Conservation (phyloP, 352 stramenopile genomes). For the Thalassiosira ordinaria region DNA sequence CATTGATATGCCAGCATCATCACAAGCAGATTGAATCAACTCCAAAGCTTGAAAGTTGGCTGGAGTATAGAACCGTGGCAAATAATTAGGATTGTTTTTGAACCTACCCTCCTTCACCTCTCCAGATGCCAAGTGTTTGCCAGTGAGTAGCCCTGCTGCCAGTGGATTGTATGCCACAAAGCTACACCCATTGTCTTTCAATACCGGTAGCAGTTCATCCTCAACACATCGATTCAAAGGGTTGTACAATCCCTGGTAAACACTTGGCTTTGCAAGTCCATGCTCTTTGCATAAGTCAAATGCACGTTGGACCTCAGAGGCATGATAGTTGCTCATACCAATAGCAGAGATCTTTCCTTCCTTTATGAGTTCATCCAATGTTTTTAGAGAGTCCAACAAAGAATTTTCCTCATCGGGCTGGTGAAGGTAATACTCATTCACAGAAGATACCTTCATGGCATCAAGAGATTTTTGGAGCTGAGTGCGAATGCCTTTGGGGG, state of each 20-base stretch:
- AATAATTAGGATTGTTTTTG: constrained; percentile 86
- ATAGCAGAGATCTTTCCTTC: constrained; percentile 77
- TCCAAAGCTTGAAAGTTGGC: constrained; percentile 85
- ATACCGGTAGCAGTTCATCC: constrained; percentile 81
- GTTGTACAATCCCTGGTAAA: constrained; percentile 90
- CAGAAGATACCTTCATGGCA: constrained; percentile 50
- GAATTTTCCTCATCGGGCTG: constrained; percentile 83
- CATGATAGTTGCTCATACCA: constrained; percentile 87
- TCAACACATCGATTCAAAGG: constrained; percentile 86
- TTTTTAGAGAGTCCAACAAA: constrained; percentile 79
- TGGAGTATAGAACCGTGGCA: constrained; percentile 85
- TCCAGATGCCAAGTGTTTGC: constrained; percentile 70
- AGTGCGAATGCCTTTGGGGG: constrained; percentile 64
- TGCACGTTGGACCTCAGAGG: constrained; percentile 78
- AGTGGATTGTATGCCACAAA: constrained; percentile 90
- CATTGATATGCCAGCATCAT: constrained; percentile 77
- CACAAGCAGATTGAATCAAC: constrained; percentile 77
- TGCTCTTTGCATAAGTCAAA: constrained; percentile 84
- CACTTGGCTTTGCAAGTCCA: constrained; percentile 74
- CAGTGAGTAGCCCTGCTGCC: constrained; percentile 84
- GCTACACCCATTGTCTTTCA: constrained; percentile 72
- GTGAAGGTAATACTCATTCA: constrained; percentile 87
- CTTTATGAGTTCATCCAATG: constrained; percentile 69
- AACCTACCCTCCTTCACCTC: constrained; percentile 75
- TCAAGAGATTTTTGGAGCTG: constrained; percentile 82